A percentile compares a stretch with the other conserved stretches of the same genome.
Conservation (phyloP, 805 yeast genomes). For the Ogataea paraovalis region DNA sequence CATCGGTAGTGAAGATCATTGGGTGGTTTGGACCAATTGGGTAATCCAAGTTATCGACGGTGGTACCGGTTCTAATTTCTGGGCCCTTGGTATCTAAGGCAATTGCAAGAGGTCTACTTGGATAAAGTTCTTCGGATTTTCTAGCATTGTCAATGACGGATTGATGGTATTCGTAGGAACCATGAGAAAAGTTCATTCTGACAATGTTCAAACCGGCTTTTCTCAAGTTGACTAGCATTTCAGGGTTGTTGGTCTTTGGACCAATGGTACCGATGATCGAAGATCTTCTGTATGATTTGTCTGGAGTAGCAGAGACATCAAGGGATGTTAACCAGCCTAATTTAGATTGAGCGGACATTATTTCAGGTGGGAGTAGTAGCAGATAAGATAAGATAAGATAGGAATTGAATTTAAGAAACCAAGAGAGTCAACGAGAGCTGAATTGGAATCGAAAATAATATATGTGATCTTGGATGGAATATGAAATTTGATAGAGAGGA, state of each 20-base stretch:
- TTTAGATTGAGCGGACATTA: conserved; percentile 35
- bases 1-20: conserved; percentile 92
- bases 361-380: not conserved
- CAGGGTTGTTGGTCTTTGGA: conserved; percentile 93
- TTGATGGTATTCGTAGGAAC: conserved; percentile 97
- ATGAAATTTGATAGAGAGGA: not conserved
- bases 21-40: conserved; percentile 83
- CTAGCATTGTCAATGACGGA: conserved; percentile 94
- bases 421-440: too few relatives aligned
- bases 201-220: conserved; percentile 97
- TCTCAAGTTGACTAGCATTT: conserved; percentile 79
- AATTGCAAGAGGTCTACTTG: conserved; percentile 96
- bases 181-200: conserved; percentile 99
- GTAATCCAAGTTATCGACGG: conserved; percentile 72
- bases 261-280: conserved; percentile 99
- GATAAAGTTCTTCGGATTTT: conserved; percentile 83
- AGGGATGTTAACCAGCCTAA: conserved; percentile 82
- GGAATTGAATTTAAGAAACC: too few relatives aligned
- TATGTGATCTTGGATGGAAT: not conserved
- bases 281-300: conserved; percentile 81
- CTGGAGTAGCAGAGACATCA: conserved; percentile 70
- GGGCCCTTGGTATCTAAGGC: conserved; percentile 99
- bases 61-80: conserved; percentile 98
- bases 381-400: not conserved
- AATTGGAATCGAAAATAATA: not conserved